Evolutionary conservation across 2,329 filamentous ascomycete genomes (phyloP), one percentile per base, ranked within the genome.

Genomic region (Colletotrichum somersetense): DNA sequence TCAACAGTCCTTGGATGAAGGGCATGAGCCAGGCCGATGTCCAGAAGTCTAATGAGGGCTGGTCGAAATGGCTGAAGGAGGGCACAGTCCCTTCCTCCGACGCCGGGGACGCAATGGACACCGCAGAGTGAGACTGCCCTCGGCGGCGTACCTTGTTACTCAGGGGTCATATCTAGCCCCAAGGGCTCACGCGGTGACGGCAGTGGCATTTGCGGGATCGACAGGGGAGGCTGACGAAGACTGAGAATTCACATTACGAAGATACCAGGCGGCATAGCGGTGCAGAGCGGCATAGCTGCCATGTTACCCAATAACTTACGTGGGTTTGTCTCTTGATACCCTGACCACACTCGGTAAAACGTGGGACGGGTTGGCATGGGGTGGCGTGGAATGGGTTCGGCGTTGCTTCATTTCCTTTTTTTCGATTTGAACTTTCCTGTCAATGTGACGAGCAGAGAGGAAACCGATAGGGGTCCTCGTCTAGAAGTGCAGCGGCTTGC

Each of bases 1-100:
- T 92, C 83, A 93, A 95, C 86, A 91, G 92, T 72, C 89, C 93
- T 74, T 96, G 95, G 82, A 86, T 97, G 80, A 90, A 94, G 81
- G 93, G 93, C 66, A 85, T 94, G 82, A 92, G 92, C 80, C 92
- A 93, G 82, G 93, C 93, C 75, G 89, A 92, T 77, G 91, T 92
- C n/a, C 86, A 92, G 78, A 89, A 92, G 80, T 90, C 90, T 75
- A 95, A 95, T 83, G 89, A 91, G 77, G 88, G 88, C 69, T 90
- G 87, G 76, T 82, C 85, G 75, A 84, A 82, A 71, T 90, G 88
- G 86, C 81, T 85, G 76, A 83, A 85, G 56, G 86, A 89, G 35
- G 87, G 86, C 18, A 74, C 84, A 50, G 75, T 79, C 33, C 84
- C 84, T 4, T 78, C 79, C 26, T 76, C 77, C 63, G 79, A 80